Conservation (phyloP, 805 yeast species). For the Wickerhamiella dianesei region DNA sequence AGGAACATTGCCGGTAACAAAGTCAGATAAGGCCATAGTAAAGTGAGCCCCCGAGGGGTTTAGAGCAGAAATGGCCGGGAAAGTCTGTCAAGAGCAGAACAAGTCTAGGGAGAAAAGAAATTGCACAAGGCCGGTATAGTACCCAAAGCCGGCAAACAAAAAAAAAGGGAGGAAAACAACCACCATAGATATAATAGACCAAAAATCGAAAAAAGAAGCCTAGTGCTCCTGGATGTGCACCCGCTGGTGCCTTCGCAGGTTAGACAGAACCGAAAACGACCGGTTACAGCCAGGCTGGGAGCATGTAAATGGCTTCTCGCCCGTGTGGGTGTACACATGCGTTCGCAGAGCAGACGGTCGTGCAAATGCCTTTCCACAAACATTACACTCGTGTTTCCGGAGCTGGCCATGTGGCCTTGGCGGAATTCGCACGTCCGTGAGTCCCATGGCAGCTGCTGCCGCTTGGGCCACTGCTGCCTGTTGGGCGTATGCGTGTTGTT, state of each 20-base stretch:
- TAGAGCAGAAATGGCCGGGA: too few relatives aligned
- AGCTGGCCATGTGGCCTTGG: not conserved
- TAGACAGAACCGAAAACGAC: slow-evolving; percentile 62
- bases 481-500: not conserved
- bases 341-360: slow-evolving; percentile 75
- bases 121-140: too few relatives aligned
- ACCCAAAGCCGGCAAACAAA: too few relatives aligned
- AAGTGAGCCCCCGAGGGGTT: too few relatives aligned
- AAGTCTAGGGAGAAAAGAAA: not conserved
- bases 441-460: not conserved
- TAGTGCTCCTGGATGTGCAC: slow-evolving; percentile 32
- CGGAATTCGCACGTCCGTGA: not conserved
- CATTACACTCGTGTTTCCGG: slow-evolving; percentile 25
- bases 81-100: not conserved
- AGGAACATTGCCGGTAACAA: too few relatives aligned
- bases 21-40: too few relatives aligned
- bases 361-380: slow-evolving; percentile 67
- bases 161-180: not conserved
- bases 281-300: slow-evolving; percentile 58
- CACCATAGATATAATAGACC: too few relatives aligned
- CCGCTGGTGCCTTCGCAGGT: slow-evolving; percentile 71
- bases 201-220: not conserved
- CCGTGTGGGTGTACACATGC: slow-evolving; percentile 71
- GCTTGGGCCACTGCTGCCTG: slow-evolving; percentile 1
- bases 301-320: slow-evolving; percentile 60